Conservation (phyloP, 176 grass and related monocot species). For the Hordeum marinum region DNA sequence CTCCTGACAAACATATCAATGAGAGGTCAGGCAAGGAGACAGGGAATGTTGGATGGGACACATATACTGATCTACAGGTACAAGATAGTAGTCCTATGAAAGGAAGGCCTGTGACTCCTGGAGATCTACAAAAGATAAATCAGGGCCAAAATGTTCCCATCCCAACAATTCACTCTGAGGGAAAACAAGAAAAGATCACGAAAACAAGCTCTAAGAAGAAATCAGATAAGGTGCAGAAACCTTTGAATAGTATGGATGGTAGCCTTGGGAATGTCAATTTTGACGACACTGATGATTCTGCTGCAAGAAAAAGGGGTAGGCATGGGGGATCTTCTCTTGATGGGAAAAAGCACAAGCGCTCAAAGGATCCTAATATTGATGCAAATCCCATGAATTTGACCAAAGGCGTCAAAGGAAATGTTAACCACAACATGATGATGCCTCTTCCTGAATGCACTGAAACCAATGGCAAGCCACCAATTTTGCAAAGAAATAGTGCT, state of each 20-base stretch:
- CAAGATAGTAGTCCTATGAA: slow-evolving; percentile 37
- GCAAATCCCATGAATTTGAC: slow-evolving; percentile 33
- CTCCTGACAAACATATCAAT: slow-evolving; percentile 41
- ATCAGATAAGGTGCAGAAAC: slow-evolving; percentile 43
- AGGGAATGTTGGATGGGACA: slow-evolving; percentile 37
- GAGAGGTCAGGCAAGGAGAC: slow-evolving; percentile 42
- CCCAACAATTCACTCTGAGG: slow-evolving; percentile 37
- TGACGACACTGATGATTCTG: slow-evolving; percentile 46
- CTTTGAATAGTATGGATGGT: slow-evolving; percentile 36
- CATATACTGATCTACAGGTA: slow-evolving; percentile 19
- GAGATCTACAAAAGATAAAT: slow-evolving; percentile 40
- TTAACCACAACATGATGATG: slow-evolving; percentile 14
- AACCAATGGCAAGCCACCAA: slow-evolving; percentile 40
- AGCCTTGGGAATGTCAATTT: slow-evolving; percentile 33
- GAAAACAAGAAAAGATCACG: slow-evolving; percentile 37
- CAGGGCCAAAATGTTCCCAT: slow-evolving; percentile 37
- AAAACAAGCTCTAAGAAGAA: slow-evolving; percentile 52
- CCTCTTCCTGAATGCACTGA: slow-evolving; percentile 42
- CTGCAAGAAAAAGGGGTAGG: slow-evolving; percentile 34
- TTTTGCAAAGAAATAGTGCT: slow-evolving; percentile 39
- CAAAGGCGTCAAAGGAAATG: slow-evolving; percentile 36
- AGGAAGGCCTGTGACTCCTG: slow-evolving; percentile 44
- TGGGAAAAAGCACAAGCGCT: slow-evolving; percentile 48
- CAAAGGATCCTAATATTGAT: slow-evolving; percentile 40
- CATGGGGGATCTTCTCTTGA: slow-evolving; percentile 36